phyloP scores from a whole-genome alignment of 2,329 filamentous ascomycete genomes.

The Ophiocordyceps camponoti-saundersi region DNA sequence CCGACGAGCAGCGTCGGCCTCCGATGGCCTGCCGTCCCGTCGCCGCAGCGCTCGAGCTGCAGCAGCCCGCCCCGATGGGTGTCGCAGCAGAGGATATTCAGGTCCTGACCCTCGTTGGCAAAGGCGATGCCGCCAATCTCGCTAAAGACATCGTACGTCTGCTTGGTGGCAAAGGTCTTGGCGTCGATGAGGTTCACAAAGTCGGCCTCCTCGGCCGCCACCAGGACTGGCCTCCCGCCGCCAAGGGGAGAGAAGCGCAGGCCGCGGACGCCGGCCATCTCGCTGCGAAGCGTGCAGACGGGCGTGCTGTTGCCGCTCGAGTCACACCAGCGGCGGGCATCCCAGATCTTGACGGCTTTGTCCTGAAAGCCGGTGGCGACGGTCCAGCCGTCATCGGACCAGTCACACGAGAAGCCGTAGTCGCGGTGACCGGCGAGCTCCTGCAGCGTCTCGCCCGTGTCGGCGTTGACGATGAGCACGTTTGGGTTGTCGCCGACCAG shows the following conservation, averaged over 20 bases:
- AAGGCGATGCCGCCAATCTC: constrained; percentile 55
- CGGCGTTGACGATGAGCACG: constrained; percentile 51
- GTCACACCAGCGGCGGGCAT: constrained; percentile 51
- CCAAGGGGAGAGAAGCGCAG: constrained; percentile 58
- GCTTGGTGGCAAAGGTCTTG: constrained; percentile 43
- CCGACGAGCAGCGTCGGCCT: no score
- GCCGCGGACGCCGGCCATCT: constrained; percentile 52
- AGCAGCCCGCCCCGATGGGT: constrained; percentile 47
- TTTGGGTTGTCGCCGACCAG: constrained; percentile 54
- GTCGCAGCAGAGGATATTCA: constrained; percentile 55
- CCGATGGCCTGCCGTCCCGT: neutral
- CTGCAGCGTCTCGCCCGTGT: constrained; percentile 41
- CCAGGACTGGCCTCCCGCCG: constrained; percentile 46
- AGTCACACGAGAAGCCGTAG: constrained; percentile 61
- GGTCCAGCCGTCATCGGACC: constrained; percentile 61
- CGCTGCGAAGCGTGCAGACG: constrained; percentile 38
- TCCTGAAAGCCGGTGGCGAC: constrained; percentile 68
- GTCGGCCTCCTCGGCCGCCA: constrained; percentile 63
- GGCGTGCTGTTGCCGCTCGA: constrained; percentile 29
- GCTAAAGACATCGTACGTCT: constrained; percentile 59
- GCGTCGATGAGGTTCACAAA: constrained; percentile 55
- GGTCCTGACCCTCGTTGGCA: constrained; percentile 45
- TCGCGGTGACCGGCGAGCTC: constrained; percentile 48
- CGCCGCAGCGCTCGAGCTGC: constrained; percentile 33
- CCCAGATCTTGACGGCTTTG: constrained; percentile 56